Evolutionary conservation across 768 basidiomycete species (phyloP).

Genomic region (Dentipellis sp.): DNA sequence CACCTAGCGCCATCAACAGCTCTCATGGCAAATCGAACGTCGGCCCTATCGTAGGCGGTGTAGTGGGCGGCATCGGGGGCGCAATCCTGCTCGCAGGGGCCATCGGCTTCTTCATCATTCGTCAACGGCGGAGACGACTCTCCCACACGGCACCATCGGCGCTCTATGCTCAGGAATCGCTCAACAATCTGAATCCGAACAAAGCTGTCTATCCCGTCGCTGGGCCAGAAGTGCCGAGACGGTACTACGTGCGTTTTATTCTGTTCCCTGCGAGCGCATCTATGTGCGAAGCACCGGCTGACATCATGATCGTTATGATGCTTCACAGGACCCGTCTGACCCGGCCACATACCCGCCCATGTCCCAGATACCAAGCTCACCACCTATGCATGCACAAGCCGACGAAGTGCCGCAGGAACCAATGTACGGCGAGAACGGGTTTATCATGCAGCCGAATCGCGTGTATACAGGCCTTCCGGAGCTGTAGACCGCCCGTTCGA

Average conservation of each 20-base stretch:
- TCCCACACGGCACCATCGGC: background rate
- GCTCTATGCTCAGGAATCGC: background rate
- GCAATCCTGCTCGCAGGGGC: constrained; percentile 31
- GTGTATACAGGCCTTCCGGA: background rate
- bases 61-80: constrained; percentile 44
- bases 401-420: too few species aligned
- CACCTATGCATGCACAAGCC: too few species aligned
- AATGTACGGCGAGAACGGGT: too few species aligned
- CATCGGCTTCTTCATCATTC: constrained; percentile 25
- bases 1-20: background rate
- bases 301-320: too few species aligned
- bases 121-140: constrained; percentile 19
- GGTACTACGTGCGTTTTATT: constrained; percentile 7
- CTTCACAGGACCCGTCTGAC: constrained; percentile 13
- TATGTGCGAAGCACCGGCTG: background rate
- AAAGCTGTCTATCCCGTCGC: background rate
- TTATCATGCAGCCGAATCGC: background rate
- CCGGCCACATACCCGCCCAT: constrained; percentile 11
- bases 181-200: background rate
- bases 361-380: too few species aligned
- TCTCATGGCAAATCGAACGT: constrained; percentile 21
- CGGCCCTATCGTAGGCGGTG: constrained; percentile 59
- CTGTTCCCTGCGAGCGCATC: background rate
- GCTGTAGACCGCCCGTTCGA: background rate
- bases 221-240: background rate